Base-by-base conservation (phyloP, 768 basidiomycete species). In the Boletus rex-veris region DNA sequence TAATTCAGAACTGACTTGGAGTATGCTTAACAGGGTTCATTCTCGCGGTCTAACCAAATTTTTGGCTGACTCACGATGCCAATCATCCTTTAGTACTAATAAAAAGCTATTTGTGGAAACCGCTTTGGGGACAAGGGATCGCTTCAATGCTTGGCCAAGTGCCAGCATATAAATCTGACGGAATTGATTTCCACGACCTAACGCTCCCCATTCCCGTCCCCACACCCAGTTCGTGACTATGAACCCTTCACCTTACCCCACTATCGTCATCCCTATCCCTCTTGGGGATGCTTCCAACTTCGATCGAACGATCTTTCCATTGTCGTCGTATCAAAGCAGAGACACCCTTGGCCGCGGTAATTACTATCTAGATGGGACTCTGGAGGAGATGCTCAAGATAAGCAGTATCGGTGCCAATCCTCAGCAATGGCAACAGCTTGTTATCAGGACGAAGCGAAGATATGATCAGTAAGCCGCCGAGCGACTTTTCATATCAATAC, bases 331-430 rank as follows among this genome's bases (percentile, higher is more conserved):
- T 43, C 21, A 2, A 15, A 43, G 37, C 18, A 53, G n/a, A 41
- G 39, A 26, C 14, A 33, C 14, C 0, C 24, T 62, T 28, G 28
- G 24, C 2, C 31, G 41, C 1, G 39, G 44, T 8, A 42, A 54
- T 4, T 8, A 51, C 6, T 47, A n/a, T 39, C 58, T 63, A 10
- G 51, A 63, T 10, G 53, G 51, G 2, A 59, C 48, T 41, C 7
- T 50, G 10, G 39, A 33, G 9, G 39, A 50, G 10, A 7, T 50
- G 37, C 26, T 38, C 37, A 48, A 18, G 46, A 38, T 47, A 16
- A 38, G 3, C 24, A n/a, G 10, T 5, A 47, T 47, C 24, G 36
- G 35, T 28, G 8, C 35, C 36, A 3, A 47, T 37, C 46, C 46
- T 28, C 3, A 28, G 24, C 46, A 37, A 38, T 38, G 14, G 21